Evolutionary conservation across 2,329 filamentous ascomycete species (phyloP).

Genomic region (Endothia cerciana): DNA sequence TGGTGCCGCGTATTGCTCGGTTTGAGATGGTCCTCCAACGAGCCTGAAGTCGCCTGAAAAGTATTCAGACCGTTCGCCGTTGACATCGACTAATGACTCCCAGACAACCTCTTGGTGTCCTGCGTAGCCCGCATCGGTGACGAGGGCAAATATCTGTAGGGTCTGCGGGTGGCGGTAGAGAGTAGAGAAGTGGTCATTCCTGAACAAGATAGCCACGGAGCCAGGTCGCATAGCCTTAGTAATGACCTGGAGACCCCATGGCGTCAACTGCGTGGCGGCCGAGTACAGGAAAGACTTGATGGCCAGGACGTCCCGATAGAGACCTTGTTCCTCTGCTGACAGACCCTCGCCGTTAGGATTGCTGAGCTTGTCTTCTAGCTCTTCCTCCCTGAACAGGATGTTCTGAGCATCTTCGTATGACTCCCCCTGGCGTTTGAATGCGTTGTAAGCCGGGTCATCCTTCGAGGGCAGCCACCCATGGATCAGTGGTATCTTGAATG

Average conservation of each 20-base stretch:
- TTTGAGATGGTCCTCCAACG: constrained; percentile 63
- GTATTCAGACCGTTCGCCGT: constrained; percentile 79
- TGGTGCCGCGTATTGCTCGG: constrained; percentile 27
- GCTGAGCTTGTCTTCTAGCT: constrained; percentile 78
- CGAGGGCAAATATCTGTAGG: constrained; percentile 75
- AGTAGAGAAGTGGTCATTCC: constrained; percentile 97
- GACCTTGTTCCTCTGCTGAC: constrained; percentile 72
- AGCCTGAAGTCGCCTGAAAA: constrained; percentile 88
- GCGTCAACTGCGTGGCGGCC: constrained; percentile 86
- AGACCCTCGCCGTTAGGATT: constrained; percentile 57
- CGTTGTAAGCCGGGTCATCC: constrained; percentile 67
- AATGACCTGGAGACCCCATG: constrained; percentile 77
- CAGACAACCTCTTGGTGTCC: constrained; percentile 90
- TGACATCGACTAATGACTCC: constrained; percentile 91
- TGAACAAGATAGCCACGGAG: constrained; percentile 86
- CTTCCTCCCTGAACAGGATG: constrained; percentile 84
- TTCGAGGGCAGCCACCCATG: constrained; percentile 88
- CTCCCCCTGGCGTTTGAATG: constrained; percentile 73
- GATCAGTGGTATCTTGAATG: constrained; percentile 85
- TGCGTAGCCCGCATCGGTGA: constrained; percentile 91
- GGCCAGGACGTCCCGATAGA: constrained; percentile 80
- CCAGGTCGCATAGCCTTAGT: constrained; percentile 72
- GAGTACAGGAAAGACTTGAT: constrained; percentile 82
- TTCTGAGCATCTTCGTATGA: constrained; percentile 94
- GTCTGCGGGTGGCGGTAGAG: constrained; percentile 86